phyloP scores from a whole-genome alignment of 352 stramenopile genomes.

The Phytophthora tubulina region DNA sequence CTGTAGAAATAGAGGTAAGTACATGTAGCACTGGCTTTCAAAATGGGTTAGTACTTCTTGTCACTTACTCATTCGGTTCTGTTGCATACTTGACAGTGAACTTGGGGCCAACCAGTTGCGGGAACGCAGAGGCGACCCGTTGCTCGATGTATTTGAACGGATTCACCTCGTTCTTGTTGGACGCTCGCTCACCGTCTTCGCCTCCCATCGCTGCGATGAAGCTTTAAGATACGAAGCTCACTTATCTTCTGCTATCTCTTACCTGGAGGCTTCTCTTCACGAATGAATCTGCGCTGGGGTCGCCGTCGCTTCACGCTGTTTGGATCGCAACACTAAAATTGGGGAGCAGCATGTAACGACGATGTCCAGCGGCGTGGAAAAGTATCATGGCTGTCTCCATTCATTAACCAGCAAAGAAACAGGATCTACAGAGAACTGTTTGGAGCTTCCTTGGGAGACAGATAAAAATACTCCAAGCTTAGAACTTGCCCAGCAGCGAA shows the following conservation, averaged over 20 bases:
- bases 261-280: background rate
- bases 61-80: slow-evolving; percentile 78
- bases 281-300: slow-evolving; percentile 16
- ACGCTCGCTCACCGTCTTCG: slow-evolving; percentile 44
- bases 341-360: slow-evolving; percentile 20
- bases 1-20: slow-evolving; percentile 27
- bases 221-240: background rate
- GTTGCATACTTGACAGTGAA: slow-evolving; percentile 88
- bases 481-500: slow-evolving; percentile 53
- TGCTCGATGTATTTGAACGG: slow-evolving; percentile 85
- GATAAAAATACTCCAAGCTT: slow-evolving; percentile 12
- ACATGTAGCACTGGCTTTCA: background rate
- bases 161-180: slow-evolving; percentile 76
- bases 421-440: slow-evolving; percentile 7
- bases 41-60: background rate
- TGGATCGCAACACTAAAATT: slow-evolving; percentile 30
- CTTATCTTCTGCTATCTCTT: background rate
- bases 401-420: slow-evolving; percentile 26
- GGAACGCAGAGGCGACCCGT: slow-evolving; percentile 79
- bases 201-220: slow-evolving; percentile 53
- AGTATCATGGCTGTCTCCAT: slow-evolving; percentile 26
- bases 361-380: slow-evolving; percentile 3
- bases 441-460: background rate
- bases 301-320: slow-evolving; percentile 29
- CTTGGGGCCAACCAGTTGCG: slow-evolving; percentile 65